Conservation (phyloP, 148 eudicot genomes). For the Silene uniflora region DNA sequence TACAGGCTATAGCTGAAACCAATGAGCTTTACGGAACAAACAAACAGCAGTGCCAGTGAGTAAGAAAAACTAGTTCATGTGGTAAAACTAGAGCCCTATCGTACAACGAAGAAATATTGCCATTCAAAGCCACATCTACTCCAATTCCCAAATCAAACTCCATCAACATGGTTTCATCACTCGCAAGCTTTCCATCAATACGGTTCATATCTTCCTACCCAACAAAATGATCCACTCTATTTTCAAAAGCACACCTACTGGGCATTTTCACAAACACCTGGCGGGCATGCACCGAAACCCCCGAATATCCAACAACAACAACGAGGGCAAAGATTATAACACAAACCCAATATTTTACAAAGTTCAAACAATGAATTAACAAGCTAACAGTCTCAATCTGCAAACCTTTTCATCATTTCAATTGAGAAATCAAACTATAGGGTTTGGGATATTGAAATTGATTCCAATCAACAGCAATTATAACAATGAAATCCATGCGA, state of each 20-base stretch:
- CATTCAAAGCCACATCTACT: not conserved
- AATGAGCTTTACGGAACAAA: not conserved
- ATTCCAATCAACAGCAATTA: not conserved
- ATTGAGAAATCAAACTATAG: not conserved
- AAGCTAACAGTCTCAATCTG: not conserved
- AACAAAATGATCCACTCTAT: not conserved
- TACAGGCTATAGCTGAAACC: not conserved
- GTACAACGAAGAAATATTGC: not conserved
- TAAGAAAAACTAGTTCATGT: not conserved
- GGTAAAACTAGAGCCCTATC: not conserved
- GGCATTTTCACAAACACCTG: slow-evolving; percentile 26
- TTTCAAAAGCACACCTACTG: not conserved
- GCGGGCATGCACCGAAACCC: not conserved
- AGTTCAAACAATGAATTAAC: not conserved
- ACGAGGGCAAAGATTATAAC: not conserved
- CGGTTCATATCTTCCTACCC: not conserved
- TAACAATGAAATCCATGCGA: not conserved
- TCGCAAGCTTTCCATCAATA: not conserved
- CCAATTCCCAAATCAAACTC: not conserved
- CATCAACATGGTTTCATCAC: not conserved
- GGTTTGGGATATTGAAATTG: not conserved
- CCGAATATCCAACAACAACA: not conserved
- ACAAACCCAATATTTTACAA: not conserved
- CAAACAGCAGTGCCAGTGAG: not conserved
- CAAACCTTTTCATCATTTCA: not conserved